Evolutionary conservation across 1,284 basidiomycete species (phyloP).

Genomic region (Polyporus tsugae): DNA sequence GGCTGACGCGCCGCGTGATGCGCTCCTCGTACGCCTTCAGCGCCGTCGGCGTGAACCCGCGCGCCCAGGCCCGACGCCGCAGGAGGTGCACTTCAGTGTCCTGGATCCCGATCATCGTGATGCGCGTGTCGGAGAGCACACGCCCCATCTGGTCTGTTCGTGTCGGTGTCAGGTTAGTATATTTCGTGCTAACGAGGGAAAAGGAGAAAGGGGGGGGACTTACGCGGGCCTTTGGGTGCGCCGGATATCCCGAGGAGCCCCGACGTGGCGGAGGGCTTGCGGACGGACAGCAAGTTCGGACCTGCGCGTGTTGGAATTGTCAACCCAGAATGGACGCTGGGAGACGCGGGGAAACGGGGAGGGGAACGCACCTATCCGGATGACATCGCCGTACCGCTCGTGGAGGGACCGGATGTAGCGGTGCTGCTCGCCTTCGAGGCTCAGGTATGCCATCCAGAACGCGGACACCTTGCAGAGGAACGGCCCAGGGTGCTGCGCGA

Average conservation of each 20-base stretch:
- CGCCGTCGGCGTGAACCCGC: constrained; percentile 35
- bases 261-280: constrained; percentile 29
- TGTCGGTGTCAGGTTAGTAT: neutral
- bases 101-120: constrained; percentile 25
- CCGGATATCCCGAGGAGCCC: constrained; percentile 34
- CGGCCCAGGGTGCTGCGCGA: constrained; percentile 42
- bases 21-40: constrained; percentile 37
- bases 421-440: constrained; percentile 36
- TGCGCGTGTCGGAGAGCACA: neutral
- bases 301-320: constrained; percentile 26
- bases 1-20: constrained; percentile 30
- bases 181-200: neutral
- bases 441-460: constrained; percentile 33
- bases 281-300: constrained; percentile 41
- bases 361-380: constrained; percentile 38
- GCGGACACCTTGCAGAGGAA: constrained; percentile 37
- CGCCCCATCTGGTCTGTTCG: neutral
- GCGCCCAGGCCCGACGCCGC: constrained; percentile 37
- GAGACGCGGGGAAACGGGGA: neutral
- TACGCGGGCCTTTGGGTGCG: constrained; percentile 38
- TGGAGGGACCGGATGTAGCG: constrained; percentile 38
- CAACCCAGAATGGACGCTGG: neutral
- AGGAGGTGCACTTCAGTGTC: constrained; percentile 30
- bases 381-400: constrained; percentile 40
- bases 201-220: constrained; percentile 1